phyloP scores from a whole-genome alignment of 352 stramenopile genomes.

The Globisporangium okanoganense region DNA sequence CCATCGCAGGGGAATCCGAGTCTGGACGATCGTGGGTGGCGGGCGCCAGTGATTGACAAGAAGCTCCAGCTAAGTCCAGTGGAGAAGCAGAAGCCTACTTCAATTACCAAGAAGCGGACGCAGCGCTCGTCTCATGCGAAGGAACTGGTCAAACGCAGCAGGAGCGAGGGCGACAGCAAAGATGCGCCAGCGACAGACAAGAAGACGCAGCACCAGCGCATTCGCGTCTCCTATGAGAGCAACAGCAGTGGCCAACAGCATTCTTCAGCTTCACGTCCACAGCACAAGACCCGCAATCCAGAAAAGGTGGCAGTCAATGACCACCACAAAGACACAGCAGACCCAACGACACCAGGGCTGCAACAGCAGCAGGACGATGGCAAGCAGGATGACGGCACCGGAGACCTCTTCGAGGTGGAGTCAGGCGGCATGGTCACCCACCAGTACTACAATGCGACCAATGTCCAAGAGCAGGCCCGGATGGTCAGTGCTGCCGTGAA shows the following conservation, averaged over 20 bases:
- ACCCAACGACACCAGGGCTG: neutral
- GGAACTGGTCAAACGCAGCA: neutral
- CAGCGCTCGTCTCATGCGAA: neutral
- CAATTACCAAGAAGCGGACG: neutral
- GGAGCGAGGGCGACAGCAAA: neutral
- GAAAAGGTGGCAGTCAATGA: neutral
- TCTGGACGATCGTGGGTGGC: neutral
- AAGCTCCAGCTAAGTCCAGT: neutral
- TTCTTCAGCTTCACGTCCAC: neutral
- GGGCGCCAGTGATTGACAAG: conserved; percentile 9
- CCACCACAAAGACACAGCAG: neutral
- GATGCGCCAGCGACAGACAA: neutral
- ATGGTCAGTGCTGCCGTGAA: conserved; percentile 12
- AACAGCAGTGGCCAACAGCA: neutral
- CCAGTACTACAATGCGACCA: conserved; percentile 9
- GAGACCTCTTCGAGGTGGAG: neutral
- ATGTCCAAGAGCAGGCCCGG: conserved; percentile 3
- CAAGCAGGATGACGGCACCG: neutral
- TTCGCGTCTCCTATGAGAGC: neutral
- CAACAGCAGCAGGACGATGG: neutral
- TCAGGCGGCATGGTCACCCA: neutral
- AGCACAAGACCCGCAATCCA: neutral
- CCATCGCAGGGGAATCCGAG: neutral
- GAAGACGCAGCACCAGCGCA: neutral
- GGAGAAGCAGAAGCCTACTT: neutral